These are phyloP conservation scores for Puccinia hordei DNA, from an alignment of 1,284 basidiomycete species.

Conservation along the genomic window DNA sequence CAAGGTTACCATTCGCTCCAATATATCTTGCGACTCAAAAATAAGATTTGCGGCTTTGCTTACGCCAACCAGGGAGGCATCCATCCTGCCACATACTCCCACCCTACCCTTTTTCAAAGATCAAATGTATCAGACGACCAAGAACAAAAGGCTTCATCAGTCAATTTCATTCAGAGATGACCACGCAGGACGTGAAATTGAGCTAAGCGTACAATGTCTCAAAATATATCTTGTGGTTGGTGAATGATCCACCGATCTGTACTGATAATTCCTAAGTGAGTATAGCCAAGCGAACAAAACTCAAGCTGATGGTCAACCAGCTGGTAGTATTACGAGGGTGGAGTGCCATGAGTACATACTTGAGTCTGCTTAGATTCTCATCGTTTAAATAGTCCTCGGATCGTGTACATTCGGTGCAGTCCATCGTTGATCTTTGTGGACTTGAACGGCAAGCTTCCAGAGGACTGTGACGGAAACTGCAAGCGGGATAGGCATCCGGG, in stretches of 20 bases:
- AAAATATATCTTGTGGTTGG: conserved; percentile 42
- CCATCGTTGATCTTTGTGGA: background rate
- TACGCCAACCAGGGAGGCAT: conserved; percentile 49
- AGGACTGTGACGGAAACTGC: too few species aligned
- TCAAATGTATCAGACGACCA: background rate
- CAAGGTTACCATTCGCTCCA: background rate
- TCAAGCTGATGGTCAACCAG: background rate
- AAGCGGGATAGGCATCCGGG: too few species aligned
- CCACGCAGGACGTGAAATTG: background rate
- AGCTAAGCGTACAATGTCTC: conserved; percentile 31
- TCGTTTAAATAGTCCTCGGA: conserved; percentile 38
- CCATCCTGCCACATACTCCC: conserved; percentile 43
- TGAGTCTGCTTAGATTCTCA: conserved; percentile 24
- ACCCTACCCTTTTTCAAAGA: conserved; percentile 40
- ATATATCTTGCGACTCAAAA: background rate
- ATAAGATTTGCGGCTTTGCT: background rate
- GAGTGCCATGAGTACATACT: background rate
- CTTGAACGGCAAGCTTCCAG: too few species aligned
- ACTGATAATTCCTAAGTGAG: conserved; percentile 35
- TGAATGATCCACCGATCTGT: conserved; percentile 47
- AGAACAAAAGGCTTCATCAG: background rate
- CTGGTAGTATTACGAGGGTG: background rate
- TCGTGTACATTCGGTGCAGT: conserved; percentile 24
- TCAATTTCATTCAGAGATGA: background rate
- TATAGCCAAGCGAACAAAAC: background rate